These are phyloP conservation scores for Penicillium ucsense DNA, from an alignment of 495 filamentous ascomycete genomes.

Conservation along the genomic window DNA sequence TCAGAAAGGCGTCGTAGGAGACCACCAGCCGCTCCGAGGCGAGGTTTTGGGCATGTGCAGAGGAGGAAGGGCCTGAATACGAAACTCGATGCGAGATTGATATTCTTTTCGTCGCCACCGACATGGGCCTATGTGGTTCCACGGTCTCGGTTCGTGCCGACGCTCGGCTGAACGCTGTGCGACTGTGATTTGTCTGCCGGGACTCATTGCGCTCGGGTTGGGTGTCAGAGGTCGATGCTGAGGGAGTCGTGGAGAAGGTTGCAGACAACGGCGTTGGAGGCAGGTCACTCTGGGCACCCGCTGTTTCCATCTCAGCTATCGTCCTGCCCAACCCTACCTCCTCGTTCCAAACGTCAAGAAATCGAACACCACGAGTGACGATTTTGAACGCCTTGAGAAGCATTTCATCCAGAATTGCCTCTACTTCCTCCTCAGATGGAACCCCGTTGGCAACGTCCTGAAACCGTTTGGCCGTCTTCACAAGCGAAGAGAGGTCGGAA, in stretches of 20 bases:
- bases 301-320: constrained; percentile 46
- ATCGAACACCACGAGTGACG: constrained; percentile 79
- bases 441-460: constrained; percentile 50
- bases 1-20: constrained; percentile 79
- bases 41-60: constrained; percentile 39
- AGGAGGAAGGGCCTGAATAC: constrained; percentile 36
- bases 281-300: constrained; percentile 27
- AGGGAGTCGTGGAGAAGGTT: constrained; percentile 19
- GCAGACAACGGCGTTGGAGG: constrained; percentile 70
- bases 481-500: constrained; percentile 79
- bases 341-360: constrained; percentile 83
- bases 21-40: constrained; percentile 59
- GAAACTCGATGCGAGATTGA: constrained; percentile 51
- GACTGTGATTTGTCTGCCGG: constrained; percentile 28
- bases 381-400: constrained; percentile 89
- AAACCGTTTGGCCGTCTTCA: constrained; percentile 75
- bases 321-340: constrained; percentile 57
- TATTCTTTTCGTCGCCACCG: constrained; percentile 36
- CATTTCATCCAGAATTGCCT: constrained; percentile 81
- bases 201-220: constrained; percentile 26
- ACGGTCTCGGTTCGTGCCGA: constrained; percentile 29
- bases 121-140: constrained; percentile 24
- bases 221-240: constrained; percentile 10
- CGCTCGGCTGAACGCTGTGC: constrained; percentile 28
- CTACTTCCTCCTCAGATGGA: constrained; percentile 49